Conservation (phyloP, 176 grass and related monocot species). For the Phyllostachys edulis region DNA sequence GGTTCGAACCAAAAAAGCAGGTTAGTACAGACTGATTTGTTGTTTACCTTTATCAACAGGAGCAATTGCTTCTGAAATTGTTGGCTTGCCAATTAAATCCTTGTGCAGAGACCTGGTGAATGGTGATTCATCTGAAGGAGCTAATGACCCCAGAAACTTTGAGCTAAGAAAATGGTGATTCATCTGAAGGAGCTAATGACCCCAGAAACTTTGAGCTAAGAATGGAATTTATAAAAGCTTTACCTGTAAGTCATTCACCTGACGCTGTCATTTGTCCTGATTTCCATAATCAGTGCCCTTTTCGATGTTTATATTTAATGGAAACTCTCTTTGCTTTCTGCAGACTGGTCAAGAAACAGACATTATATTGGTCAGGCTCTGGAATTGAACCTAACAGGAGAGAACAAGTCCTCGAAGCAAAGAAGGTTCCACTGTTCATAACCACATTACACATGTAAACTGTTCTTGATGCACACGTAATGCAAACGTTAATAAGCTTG, state of each 20-base stretch:
- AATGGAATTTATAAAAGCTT: conserved; percentile 90
- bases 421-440: conserved; percentile 58
- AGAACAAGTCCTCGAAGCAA: conserved; percentile 95
- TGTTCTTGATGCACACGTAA: neutral
- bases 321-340: conserved; percentile 9
- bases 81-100: conserved; percentile 17
- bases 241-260: conserved; percentile 64
- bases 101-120: conserved; percentile 70
- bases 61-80: neutral
- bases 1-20: conserved; percentile 95
- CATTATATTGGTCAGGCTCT: conserved; percentile 81
- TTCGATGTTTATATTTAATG: conserved; percentile 3
- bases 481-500: neutral
- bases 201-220: conserved; percentile 85
- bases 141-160: too few species aligned
- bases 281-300: neutral
- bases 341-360: conserved; percentile 91
- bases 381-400: conserved; percentile 80
- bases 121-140: too few species aligned
- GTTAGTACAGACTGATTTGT: conserved; percentile 37
- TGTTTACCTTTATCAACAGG: neutral
- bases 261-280: neutral
- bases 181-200: conserved; percentile 61
- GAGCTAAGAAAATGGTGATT: too few species aligned
- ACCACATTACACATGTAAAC: conserved; percentile 1